Evolutionary conservation across 176 grass and related monocot species (phyloP).

Genomic region (Stipa capillata): DNA sequence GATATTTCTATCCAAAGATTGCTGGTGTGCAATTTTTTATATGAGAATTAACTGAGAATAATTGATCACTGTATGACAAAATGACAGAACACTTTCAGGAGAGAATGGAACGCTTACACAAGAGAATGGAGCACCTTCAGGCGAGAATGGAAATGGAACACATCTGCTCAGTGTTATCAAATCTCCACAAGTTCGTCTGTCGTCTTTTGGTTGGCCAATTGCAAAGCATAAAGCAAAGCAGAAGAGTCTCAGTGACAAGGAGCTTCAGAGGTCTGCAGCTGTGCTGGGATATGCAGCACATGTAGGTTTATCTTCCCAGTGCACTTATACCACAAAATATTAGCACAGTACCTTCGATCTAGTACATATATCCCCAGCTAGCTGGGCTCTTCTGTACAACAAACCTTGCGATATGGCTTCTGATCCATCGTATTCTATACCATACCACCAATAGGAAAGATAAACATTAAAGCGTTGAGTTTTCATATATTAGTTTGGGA

Average conservation of each 20-base stretch:
- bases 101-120: not conserved
- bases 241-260: constrained; percentile 8
- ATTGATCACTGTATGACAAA: not conserved
- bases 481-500: not conserved
- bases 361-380: not conserved
- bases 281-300: constrained; percentile 53
- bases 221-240: constrained; percentile 14
- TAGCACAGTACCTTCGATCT: not conserved
- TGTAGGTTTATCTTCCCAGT: constrained; percentile 19
- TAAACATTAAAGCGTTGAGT: not conserved
- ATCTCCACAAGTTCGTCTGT: not conserved
- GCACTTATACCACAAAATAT: no score
- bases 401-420: not conserved
- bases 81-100: constrained; percentile 31
- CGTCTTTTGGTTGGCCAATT: constrained; percentile 33
- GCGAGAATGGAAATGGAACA: not conserved
- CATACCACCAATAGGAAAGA: not conserved
- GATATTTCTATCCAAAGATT: not conserved
- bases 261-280: constrained; percentile 35
- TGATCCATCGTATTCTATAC: no score
- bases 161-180: constrained; percentile 9
- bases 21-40: not conserved
- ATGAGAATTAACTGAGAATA: not conserved
- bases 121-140: not conserved
- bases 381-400: not conserved